Base-by-base conservation (phyloP, 306 rosid species). In the Cucurbita pepo region DNA sequence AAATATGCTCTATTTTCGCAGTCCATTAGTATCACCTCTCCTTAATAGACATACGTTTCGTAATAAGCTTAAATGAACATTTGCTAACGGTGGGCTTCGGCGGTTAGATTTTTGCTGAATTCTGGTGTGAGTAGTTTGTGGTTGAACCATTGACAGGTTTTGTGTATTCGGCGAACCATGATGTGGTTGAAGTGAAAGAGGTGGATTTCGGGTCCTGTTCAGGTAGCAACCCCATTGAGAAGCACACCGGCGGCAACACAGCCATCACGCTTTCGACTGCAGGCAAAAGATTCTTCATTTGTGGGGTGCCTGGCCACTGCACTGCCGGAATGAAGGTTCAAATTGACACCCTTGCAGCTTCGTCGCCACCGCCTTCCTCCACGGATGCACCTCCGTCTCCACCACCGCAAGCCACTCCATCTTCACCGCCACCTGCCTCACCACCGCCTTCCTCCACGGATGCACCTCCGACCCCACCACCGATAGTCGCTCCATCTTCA, bases 241-340 rank as follows among this genome's bases (percentile, higher is more conserved):
- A 87, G 21, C 83, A 81, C 86, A 87, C 1, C 50, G 88, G 75
- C 60, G 96, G 98, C 2, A 73, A 78, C 81, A 85, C 96, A 47
- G 80, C 75, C 52, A 78, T 94, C 63, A 75, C 89, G 71, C 96
- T 94, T 48, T 60, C 81, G 52, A 75, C 94, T 59, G 78, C 86
- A 43, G 95, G 92, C n/a, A 89, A 87, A 74, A 86, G 94, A 76
- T 85, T 86, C 83, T 94, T 88, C 90, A 86, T 89, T 69, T 94
- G 98, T 83, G 97, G 94, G 41, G 47, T 80, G 38, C 0, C 16
- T 0, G 96, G 94, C 55, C 98, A 94, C 78, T 94, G 98, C 75
- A 53, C 48, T 79, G 65, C 67, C 64, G 98, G 97, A 76, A 90
- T 90, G 98, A 90, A 87, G 83, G 63, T 90, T 45, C 83, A 83